Conservation (phyloP, 2,329 filamentous ascomycete species). For the Apiospora pterosperma region DNA sequence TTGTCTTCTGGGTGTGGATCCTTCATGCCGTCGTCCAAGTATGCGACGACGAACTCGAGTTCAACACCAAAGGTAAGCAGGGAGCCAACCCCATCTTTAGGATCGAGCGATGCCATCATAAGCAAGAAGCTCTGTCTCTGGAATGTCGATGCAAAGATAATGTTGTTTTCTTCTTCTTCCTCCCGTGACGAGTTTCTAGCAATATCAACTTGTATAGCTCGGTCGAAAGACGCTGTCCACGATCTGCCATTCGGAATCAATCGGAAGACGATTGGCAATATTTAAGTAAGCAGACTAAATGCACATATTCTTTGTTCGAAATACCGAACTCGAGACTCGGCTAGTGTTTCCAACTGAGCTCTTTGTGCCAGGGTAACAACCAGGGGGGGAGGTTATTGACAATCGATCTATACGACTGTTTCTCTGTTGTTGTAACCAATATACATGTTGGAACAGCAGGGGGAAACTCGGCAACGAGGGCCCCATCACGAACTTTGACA, state of each 20-base stretch:
- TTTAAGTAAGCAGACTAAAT: neutral
- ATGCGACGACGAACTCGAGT: slow-evolving; percentile 18
- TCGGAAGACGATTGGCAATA: neutral
- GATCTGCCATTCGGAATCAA: too few species aligned
- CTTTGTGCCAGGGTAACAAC: neutral
- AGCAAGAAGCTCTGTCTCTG: neutral
- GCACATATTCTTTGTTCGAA: neutral
- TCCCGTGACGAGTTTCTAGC: neutral
- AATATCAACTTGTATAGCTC: neutral
- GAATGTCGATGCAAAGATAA: neutral
- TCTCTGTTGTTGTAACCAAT: neutral
- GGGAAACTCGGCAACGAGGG: neutral
- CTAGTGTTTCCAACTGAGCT: neutral
- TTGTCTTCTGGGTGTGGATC: neutral
- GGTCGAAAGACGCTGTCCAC: neutral
- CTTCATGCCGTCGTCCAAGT: neutral
- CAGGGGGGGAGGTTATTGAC: neutral
- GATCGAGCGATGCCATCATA: neutral
- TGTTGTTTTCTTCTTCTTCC: neutral
- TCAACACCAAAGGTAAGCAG: slow-evolving; percentile 7
- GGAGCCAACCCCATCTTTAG: neutral
- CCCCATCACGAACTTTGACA: neutral
- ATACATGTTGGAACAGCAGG: neutral
- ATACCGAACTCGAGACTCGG: neutral
- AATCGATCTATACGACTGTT: neutral